Percentiles rank a stretch among this genome's conserved stretches.
Conservation (phyloP, 768 basidiomycete species). For the Serendipita sp. region DNA sequence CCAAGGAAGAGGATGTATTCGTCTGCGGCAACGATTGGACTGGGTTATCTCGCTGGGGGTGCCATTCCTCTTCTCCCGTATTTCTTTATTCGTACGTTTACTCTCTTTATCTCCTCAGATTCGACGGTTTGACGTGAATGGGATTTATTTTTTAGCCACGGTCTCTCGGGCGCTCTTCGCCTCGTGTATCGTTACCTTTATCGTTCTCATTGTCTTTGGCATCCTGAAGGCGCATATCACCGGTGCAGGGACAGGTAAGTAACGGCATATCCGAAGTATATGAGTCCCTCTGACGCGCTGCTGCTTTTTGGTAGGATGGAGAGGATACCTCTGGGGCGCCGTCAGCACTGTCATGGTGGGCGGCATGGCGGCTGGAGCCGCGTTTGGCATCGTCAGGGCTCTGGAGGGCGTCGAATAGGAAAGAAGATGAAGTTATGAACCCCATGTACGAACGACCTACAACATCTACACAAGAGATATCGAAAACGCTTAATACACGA, state of each 20-base stretch:
- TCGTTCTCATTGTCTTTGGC: conserved; percentile 80
- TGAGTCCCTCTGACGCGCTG: conserved; percentile 22
- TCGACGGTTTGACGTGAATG: conserved; percentile 5
- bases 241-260: conserved; percentile 9
- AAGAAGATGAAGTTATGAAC: no score
- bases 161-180: conserved; percentile 40
- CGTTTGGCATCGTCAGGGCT: conserved; percentile 40
- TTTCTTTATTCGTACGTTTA: conserved; percentile 56
- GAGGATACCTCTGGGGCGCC: conserved; percentile 77
- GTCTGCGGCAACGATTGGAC: conserved; percentile 88
- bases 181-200: conserved; percentile 65
- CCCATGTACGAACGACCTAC: no score
- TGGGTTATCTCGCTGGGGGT: conserved; percentile 87
- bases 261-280: not conserved
- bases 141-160: conserved; percentile 8
- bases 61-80: conserved; percentile 86
- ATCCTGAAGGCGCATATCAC: conserved; percentile 41
- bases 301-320: conserved; percentile 38
- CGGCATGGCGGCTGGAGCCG: conserved; percentile 71
- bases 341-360: conserved; percentile 78
- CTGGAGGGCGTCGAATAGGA: conserved; percentile 23
- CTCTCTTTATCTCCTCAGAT: not conserved
- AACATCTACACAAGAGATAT: no score
- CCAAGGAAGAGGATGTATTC: conserved; percentile 70
- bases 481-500: no score